A percentile compares a stretch with the other conserved stretches of the same genome.
Evolutionary conservation across 139 green algal species (phyloP).

Genomic region (Desmodesmus armatus): DNA sequence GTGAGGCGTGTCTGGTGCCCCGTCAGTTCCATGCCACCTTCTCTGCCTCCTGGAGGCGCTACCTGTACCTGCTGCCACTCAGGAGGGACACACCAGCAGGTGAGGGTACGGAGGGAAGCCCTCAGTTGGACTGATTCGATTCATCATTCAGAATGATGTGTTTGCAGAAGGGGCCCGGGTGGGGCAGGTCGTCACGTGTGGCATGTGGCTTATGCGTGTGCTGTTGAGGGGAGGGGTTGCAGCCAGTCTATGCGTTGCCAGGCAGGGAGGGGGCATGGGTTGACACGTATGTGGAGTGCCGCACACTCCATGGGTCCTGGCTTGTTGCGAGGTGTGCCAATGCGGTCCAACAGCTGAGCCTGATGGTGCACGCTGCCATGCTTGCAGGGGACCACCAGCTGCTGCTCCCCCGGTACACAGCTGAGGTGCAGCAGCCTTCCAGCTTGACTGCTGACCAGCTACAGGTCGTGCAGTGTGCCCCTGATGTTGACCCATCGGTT

Average conservation of each 20-base stretch:
- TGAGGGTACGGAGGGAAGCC: not conserved
- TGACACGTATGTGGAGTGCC: not conserved
- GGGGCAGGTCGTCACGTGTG: too few species aligned
- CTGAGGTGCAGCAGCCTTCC: constrained; percentile 2
- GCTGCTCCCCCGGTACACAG: not conserved
- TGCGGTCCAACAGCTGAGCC: not conserved
- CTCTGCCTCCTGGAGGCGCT: constrained; percentile 55
- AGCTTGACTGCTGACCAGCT: not conserved
- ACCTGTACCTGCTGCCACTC: constrained; percentile 66
- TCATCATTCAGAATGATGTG: too few species aligned
- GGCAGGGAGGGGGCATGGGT: not conserved
- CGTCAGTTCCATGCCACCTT: constrained; percentile 66
- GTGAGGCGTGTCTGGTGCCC: constrained; percentile 11
- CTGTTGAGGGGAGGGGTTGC: too few species aligned
- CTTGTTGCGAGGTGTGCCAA: too few species aligned
- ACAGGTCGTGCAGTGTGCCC: not conserved
- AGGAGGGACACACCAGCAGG: not conserved
- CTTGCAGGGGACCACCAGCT: not conserved
- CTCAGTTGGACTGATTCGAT: too few species aligned
- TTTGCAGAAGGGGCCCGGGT: too few species aligned
- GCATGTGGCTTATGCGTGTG: too few species aligned
- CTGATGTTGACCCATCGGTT: constrained; percentile 31
- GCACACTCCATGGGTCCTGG: not conserved
- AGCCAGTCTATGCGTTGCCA: too few species aligned
- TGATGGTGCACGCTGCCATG: not conserved